Evolutionary conservation across 495 filamentous ascomycete genomes (phyloP).

Genomic region (Hypoxylon fuscum): DNA sequence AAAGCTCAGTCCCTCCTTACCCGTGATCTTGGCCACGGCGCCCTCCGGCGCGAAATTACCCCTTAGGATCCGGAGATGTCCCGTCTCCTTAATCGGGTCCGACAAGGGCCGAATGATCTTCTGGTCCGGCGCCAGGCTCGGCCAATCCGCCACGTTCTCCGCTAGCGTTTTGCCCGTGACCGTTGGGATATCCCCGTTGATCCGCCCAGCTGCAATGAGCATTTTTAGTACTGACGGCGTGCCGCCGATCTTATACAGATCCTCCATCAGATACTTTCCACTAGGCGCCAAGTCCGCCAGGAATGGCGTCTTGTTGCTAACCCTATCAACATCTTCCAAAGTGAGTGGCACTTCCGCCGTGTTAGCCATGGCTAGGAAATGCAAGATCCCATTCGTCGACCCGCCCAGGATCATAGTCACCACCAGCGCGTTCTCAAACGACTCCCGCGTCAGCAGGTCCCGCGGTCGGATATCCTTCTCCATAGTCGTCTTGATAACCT

Average conservation of each 20-base stretch:
- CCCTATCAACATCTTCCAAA: slow-evolving; percentile 87
- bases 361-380: slow-evolving; percentile 94
- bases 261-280: slow-evolving; percentile 91
- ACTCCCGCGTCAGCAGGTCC: slow-evolving; percentile 82
- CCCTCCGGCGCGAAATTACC: slow-evolving; percentile 93
- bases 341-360: slow-evolving; percentile 85
- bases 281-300: slow-evolving; percentile 92
- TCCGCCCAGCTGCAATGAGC: slow-evolving; percentile 79
- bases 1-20: slow-evolving; percentile 89
- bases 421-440: slow-evolving; percentile 93
- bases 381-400: slow-evolving; percentile 90
- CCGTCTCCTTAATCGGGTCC: slow-evolving; percentile 87
- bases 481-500: slow-evolving; percentile 84
- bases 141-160: slow-evolving; percentile 85
- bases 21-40: slow-evolving; percentile 97
- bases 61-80: slow-evolving; percentile 87
- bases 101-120: slow-evolving; percentile 82
- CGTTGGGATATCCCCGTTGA: slow-evolving; percentile 87
- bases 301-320: slow-evolving; percentile 89
- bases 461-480: slow-evolving; percentile 86
- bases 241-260: slow-evolving; percentile 93
- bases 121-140: slow-evolving; percentile 81
- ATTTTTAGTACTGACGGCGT: slow-evolving; percentile 92
- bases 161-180: slow-evolving; percentile 91
- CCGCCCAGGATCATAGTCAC: slow-evolving; percentile 94